These are phyloP conservation scores for Hyaloscypha bicolor DNA, from an alignment of 495 filamentous ascomycete genomes.

Conservation along the genomic window DNA sequence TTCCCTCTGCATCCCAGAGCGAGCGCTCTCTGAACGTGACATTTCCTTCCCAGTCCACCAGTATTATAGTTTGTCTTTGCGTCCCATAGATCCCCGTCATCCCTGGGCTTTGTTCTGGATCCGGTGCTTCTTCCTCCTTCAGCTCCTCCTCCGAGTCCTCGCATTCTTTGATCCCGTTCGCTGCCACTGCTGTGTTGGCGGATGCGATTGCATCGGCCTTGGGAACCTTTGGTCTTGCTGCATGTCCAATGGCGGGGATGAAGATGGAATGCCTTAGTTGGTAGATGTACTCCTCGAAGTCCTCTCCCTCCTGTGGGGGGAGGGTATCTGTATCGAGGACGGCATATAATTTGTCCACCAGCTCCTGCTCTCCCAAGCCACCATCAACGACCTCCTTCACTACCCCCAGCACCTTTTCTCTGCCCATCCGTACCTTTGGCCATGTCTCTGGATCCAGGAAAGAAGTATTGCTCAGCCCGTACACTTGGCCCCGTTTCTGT, in stretches of 20 bases:
- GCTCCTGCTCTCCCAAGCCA: constrained; percentile 56
- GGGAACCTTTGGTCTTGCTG: constrained; percentile 37
- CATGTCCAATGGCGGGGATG: constrained; percentile 70
- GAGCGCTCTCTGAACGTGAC: constrained; percentile 84
- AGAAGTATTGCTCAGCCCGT: constrained; percentile 85
- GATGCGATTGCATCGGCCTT: constrained; percentile 29
- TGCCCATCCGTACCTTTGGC: constrained; percentile 75
- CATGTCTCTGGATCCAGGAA: constrained; percentile 69
- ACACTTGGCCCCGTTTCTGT: constrained; percentile 59
- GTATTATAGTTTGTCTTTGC: constrained; percentile 84
- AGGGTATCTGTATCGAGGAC: constrained; percentile 74
- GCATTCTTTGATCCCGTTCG: constrained; percentile 31
- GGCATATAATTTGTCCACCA: constrained; percentile 71
- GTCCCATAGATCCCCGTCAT: constrained; percentile 82
- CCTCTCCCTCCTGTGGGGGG: constrained; percentile 59
- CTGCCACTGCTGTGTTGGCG: constrained; percentile 11
- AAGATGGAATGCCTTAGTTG: constrained; percentile 81
- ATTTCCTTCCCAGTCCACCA: constrained; percentile 74
- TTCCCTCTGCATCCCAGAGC: constrained; percentile 70
- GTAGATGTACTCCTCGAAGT: constrained; percentile 69
- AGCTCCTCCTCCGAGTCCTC: constrained; percentile 30
- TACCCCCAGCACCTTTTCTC: constrained; percentile 44
- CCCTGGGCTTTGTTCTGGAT: constrained; percentile 39
- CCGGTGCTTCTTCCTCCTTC: constrained; percentile 35
- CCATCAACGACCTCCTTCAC: constrained; percentile 46